Base-by-base conservation (phyloP, 1,139 yeast species). In the Saccharomyces hybrid region DNA sequence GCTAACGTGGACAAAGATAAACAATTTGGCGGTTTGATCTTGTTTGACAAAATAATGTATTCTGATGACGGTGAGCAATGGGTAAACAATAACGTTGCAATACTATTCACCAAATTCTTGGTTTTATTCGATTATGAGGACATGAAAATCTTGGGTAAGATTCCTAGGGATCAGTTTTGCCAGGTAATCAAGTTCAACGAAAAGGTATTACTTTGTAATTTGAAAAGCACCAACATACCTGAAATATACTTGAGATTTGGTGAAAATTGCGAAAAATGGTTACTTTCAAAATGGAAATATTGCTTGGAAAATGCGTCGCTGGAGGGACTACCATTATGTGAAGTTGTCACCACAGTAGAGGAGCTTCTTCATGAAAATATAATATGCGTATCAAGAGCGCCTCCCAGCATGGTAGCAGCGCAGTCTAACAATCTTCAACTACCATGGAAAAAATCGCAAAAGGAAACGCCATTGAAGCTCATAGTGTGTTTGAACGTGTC, bases 401-500 rank as follows among this genome's bases (percentile, higher is more conserved):
- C 44, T 6, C 24, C n/a, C 12, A 5, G 19, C 19, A 6, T 11
- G 11, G 12, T 16, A 19, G 3, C 24, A 38, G n/a, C 44, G 9
- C 44, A 38, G 11, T 19, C 24, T 9, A 19, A 31, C 9, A 27
- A 27, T 3, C 3, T 16, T 7, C 47, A 14, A 6, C 31, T 29
- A 16, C 70, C 49, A 58, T 76, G 64, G 65, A 75, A 56, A 67
- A 68, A 42, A 61, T 72, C 63, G 65, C 44, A 79, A 79, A 0
- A 75, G 72, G 56, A 60, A 69, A 12, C 59, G n/a, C 78, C 81
- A 0, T 58, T 81, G 44, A 77, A 78, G 54, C 60, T 84, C 48
- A 74, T 83, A 2, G 59, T 83, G 0, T 76, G 81, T 2, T 61
- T 83, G 2, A 75, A 79, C 8, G 61, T 80, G 26, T 53, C 44